Evolutionary conservation across 2,329 filamentous ascomycete species (phyloP).

Genomic region (Trichoderma asperellum): DNA sequence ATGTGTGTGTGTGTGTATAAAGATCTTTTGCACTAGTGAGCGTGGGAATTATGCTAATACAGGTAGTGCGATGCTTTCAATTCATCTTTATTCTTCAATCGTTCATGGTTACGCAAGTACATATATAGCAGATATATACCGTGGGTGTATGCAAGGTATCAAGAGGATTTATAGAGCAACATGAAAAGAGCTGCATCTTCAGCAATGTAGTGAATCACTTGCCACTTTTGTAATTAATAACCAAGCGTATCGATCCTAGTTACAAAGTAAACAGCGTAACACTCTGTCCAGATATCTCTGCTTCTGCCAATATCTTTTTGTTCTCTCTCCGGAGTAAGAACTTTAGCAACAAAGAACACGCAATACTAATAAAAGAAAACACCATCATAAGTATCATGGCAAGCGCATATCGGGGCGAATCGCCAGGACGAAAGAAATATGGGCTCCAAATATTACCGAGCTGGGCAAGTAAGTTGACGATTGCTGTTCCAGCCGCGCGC

Average conservation of each 20-base stretch:
- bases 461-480: conserved; percentile 38
- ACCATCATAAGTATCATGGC: conserved; percentile 38
- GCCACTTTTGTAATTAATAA: not conserved
- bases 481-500: conserved; percentile 46
- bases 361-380: conserved; percentile 22
- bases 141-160: not conserved
- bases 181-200: not conserved
- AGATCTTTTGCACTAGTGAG: not conserved
- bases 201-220: not conserved
- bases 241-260: not conserved
- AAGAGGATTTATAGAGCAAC: not conserved
- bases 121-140: not conserved
- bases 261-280: conserved; percentile 15
- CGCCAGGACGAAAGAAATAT: conserved; percentile 46
- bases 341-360: not conserved
- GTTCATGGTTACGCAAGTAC: not conserved
- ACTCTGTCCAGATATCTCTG: conserved; percentile 1
- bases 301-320: conserved; percentile 4
- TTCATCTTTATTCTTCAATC: not conserved
- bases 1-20: not conserved
- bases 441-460: conserved; percentile 47
- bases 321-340: conserved; percentile 14
- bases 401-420: conserved; percentile 46
- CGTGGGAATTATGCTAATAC: not conserved
- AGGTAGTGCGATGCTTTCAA: not conserved